phyloP scores from a whole-genome alignment of 2,329 filamentous ascomycete species.

The Paramyrothecium sp. region DNA sequence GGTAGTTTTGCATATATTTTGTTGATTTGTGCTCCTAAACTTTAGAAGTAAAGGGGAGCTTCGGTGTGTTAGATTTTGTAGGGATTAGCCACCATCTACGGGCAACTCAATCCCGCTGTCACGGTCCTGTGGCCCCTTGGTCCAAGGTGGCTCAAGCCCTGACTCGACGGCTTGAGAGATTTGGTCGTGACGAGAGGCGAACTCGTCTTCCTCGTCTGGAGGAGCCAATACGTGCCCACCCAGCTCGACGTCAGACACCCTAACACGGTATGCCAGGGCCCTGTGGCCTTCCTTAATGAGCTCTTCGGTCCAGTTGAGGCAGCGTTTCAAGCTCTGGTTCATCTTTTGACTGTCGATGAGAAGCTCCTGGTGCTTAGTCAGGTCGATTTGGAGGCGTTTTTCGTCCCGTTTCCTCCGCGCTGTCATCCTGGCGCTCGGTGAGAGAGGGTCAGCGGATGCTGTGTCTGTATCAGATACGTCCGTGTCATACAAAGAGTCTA shows the following conservation, averaged over 20 bases:
- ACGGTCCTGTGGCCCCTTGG: conserved; percentile 43
- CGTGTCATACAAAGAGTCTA: conserved; percentile 53
- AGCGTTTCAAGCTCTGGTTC: conserved; percentile 89
- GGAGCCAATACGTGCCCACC: conserved; percentile 74
- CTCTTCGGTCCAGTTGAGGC: conserved; percentile 84
- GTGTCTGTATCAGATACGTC: conserved; percentile 42
- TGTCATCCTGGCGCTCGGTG: conserved; percentile 30
- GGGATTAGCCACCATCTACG: conserved; percentile 31
- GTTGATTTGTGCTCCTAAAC: neutral
- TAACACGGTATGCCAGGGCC: conserved; percentile 80
- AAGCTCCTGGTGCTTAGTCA: conserved; percentile 85
- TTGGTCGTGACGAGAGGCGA: conserved; percentile 8
- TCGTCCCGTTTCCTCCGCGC: conserved; percentile 71
- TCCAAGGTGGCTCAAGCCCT: conserved; percentile 25
- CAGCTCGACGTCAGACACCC: conserved; percentile 74
- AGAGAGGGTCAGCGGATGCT: conserved; percentile 32
- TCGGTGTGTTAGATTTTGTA: conserved; percentile 5
- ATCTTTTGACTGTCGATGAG: conserved; percentile 90
- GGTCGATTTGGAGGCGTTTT: conserved; percentile 77
- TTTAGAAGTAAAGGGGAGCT: conserved; percentile 3
- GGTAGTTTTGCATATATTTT: too few relatives aligned
- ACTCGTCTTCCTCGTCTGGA: conserved; percentile 42
- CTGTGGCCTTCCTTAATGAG: conserved; percentile 87
- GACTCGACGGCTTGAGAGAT: conserved; percentile 18
- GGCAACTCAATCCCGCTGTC: conserved; percentile 53